A percentile compares a stretch with the other conserved stretches of the same genome.
phyloP scores from a whole-genome alignment of 768 basidiomycete genomes.

The Russula lepida region DNA sequence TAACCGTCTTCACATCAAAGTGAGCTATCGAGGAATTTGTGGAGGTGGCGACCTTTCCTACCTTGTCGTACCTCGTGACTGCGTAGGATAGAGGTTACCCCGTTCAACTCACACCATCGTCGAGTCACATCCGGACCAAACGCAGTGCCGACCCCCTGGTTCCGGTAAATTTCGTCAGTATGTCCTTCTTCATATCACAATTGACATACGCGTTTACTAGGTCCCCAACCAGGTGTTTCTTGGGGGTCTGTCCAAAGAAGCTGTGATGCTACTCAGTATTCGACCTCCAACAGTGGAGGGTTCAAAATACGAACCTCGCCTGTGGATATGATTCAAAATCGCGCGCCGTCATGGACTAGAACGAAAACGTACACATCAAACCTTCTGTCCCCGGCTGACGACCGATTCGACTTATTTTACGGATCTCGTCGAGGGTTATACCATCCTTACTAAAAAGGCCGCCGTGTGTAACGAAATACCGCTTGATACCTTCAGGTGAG shows the following conservation, averaged over 20 bases:
- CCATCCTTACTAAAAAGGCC: constrained; percentile 93
- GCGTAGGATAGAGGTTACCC: constrained; percentile 81
- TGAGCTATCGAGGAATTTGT: constrained; percentile 1
- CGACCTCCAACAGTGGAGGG: not conserved
- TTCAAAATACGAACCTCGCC: constrained; percentile 45
- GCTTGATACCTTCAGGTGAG: constrained; percentile 71
- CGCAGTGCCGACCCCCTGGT: constrained; percentile 84
- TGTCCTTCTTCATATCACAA: constrained; percentile 7
- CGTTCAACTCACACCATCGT: constrained; percentile 81
- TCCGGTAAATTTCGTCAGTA: constrained; percentile 17
- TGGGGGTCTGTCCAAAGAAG: constrained; percentile 97
- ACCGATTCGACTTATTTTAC: constrained; percentile 79
- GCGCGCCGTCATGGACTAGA: not conserved
- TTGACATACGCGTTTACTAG: constrained; percentile 82
- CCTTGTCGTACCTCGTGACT: constrained; percentile 96
- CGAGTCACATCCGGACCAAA: constrained; percentile 94
- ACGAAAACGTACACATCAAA: constrained; percentile 75
- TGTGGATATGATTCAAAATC: constrained; percentile 24
- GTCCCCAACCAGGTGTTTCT: constrained; percentile 78
- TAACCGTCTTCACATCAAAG: constrained; percentile 60
- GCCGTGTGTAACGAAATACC: constrained; percentile 94
- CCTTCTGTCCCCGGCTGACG: constrained; percentile 92
- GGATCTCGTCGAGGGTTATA: constrained; percentile 90
- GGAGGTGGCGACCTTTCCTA: constrained; percentile 27
- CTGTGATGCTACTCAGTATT: constrained; percentile 32